Evolutionary conservation across 345 rosid species (phyloP), one percentile per base, ranked within the genome.

Genomic region (Lepidium africanum): DNA sequence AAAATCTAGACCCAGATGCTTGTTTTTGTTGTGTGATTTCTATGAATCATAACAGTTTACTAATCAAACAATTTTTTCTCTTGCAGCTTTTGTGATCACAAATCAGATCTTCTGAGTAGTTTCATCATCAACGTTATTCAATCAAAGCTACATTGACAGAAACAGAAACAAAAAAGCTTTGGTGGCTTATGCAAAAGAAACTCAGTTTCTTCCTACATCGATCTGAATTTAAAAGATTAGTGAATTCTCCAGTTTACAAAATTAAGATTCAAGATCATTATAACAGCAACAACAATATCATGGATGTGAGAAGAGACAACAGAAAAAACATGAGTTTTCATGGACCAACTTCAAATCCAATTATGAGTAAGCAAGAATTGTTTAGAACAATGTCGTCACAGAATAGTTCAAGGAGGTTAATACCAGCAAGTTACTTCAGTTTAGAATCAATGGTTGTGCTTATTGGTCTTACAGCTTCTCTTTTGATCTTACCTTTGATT

Each of bases 401-500:
- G 61, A 79, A 72, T 4, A 80, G 63, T 73, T 61, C 62, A 2
- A 74, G 78, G 52, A 81, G 73, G 63, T 51, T 84, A 72, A 54
- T 81, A 17, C 38, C 81, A 5, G 67, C 82, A 5, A 78, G 83
- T 71, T 80, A 85, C 54, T 88, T 83, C 74, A 85, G 92, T 80
- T 35, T 86, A 74, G 86, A 83, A 17, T 83, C 97, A 9, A 57
- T 85, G 74, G 63, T 83, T 43, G 10, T 88, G 49, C 81, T 90
- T 39, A 32, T 84, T 11, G 78, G 89, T 65, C 77, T 90, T 13
- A 88, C 97, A 4, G 89, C 81, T 5, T 88, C 89, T 0, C 72
- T 90, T 63, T 76, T 90, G 80, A 77, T 90, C 58, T 81, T 90
- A n/a, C 97, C 97, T 1, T 56, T 90, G 82, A 69, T 90, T 21